phyloP scores from a whole-genome alignment of 371 early-diverging fungal genomes.

The Sporodiniella umbellata region DNA sequence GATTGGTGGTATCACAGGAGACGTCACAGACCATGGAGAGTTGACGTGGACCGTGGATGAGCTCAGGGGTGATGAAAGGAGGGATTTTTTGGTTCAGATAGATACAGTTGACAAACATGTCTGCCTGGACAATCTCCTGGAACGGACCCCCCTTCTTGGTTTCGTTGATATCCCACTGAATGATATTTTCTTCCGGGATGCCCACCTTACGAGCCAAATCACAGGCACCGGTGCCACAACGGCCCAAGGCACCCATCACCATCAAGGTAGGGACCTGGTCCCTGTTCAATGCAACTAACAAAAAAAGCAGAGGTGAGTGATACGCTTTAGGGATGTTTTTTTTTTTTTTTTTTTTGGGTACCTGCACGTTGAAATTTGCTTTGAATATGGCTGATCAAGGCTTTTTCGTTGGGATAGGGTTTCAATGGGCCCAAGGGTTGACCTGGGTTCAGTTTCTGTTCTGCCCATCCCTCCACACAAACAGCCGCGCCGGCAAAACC shows the following conservation, averaged over 20 bases:
- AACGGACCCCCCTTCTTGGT: constrained; percentile 94
- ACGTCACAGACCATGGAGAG: constrained; percentile 91
- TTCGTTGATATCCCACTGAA: constrained; percentile 95
- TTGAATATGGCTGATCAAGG: constrained; percentile 68
- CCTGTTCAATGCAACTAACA: constrained; percentile 47
- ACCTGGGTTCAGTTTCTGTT: constrained; percentile 54
- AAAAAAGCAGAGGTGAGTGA: too few species aligned
- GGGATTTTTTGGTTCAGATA: constrained; percentile 90
- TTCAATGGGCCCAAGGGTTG: constrained; percentile 67
- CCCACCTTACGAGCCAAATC: constrained; percentile 84
- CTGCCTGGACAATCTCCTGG: constrained; percentile 80
- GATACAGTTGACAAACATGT: constrained; percentile 98
- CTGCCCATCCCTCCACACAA: constrained; percentile 90
- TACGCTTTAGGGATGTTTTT: too few species aligned
- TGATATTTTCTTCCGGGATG: constrained; percentile 84
- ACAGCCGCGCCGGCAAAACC: constrained; percentile 95
- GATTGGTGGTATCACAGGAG: constrained; percentile 95
- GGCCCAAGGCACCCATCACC: constrained; percentile 97
- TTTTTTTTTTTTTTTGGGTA: too few species aligned
- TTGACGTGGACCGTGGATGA: constrained; percentile 67
- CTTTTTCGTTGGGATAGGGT: constrained; percentile 84
- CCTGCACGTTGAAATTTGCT: constrained; percentile 67
- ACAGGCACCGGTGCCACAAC: constrained; percentile 91
- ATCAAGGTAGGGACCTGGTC: constrained; percentile 79
- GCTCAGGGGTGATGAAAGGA: constrained; percentile 86